Percentiles rank a stretch among this genome's conserved stretches.
phyloP scores from a whole-genome alignment of 805 yeast species.

The Tanozyma kutaoensis region DNA sequence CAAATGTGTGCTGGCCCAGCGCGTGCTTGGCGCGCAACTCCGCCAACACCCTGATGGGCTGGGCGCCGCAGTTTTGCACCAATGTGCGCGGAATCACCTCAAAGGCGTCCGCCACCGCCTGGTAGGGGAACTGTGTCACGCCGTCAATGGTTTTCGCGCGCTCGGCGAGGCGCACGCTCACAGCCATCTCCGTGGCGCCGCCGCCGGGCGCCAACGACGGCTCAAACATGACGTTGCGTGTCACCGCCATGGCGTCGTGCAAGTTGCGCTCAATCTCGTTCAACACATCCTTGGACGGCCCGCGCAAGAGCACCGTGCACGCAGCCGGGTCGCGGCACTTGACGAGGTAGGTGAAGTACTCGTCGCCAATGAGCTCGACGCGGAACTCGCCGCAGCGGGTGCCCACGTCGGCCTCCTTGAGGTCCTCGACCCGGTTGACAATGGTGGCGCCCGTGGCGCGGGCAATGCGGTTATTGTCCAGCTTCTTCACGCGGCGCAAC shows the following conservation, averaged over 20 bases:
- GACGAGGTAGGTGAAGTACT: conserved; percentile 78
- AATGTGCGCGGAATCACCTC: conserved; percentile 97
- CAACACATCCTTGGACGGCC: conserved; percentile 92
- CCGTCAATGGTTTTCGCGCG: conserved; percentile 90
- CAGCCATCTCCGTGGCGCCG: conserved; percentile 99
- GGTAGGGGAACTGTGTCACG: conserved; percentile 96
- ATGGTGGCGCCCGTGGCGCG: conserved; percentile 97
- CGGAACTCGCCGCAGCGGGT: conserved; percentile 80
- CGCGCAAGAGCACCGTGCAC: conserved; percentile 85
- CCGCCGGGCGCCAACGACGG: conserved; percentile 97
- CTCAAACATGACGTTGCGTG: conserved; percentile 88
- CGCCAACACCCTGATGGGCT: conserved; percentile 79
- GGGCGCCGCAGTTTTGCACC: conserved; percentile 96
- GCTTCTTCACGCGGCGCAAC: conserved; percentile 86
- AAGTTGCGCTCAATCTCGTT: conserved; percentile 94
- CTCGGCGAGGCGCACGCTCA: conserved; percentile 76
- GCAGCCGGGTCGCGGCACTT: conserved; percentile 82
- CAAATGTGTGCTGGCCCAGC: conserved; percentile 71
- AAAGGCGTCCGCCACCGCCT: conserved; percentile 97
- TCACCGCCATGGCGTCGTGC: conserved; percentile 97
- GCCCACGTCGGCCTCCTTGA: conserved; percentile 85
- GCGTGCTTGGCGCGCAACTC: conserved; percentile 96
- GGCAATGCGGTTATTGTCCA: conserved; percentile 92
- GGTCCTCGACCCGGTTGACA: conserved; percentile 89
- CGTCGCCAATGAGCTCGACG: conserved; percentile 94